These are phyloP conservation scores for Syzygium aqueum DNA, from an alignment of 345 rosid species.

Conservation along the genomic window DNA sequence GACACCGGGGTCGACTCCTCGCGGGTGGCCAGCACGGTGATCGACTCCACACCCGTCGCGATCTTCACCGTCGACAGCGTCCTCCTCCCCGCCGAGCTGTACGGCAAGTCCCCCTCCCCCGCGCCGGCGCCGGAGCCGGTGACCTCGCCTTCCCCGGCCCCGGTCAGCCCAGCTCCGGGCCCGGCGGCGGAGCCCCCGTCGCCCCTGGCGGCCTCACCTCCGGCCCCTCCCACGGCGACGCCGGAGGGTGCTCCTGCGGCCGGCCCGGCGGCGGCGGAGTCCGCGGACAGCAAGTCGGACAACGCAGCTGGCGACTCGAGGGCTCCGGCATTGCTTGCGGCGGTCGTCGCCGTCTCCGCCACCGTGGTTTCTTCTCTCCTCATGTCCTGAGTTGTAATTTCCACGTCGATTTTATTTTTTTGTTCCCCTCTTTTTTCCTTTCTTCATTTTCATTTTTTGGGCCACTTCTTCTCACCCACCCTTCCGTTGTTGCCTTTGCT, in stretches of 20 bases:
- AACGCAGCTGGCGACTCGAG: conserved; percentile 30
- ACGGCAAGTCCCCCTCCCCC: conserved; percentile 58
- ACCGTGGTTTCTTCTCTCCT: conserved; percentile 25
- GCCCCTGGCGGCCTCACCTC: conserved; percentile 68
- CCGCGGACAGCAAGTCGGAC: conserved; percentile 42
- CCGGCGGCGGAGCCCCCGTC: conserved; percentile 52
- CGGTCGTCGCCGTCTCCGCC: conserved; percentile 14
- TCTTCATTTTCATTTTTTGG: neutral
- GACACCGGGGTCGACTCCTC: conserved; percentile 67
- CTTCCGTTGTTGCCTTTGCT: too few species aligned
- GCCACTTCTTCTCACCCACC: neutral
- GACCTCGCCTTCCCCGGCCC: conserved; percentile 35
- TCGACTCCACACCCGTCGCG: conserved; percentile 63
- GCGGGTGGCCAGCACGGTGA: conserved; percentile 58
- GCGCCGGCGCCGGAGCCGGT: conserved; percentile 61
- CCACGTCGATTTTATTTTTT: neutral
- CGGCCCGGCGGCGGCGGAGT: conserved; percentile 25
- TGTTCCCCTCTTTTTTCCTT: neutral
- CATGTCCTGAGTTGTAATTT: conserved; percentile 28
- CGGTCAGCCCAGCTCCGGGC: conserved; percentile 19
- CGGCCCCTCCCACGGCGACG: conserved; percentile 61
- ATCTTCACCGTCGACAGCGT: conserved; percentile 71
- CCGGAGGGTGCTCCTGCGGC: conserved; percentile 58
- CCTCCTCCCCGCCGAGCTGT: conserved; percentile 61
- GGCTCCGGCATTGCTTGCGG: conserved; percentile 27